Evolutionary conservation across 768 basidiomycete genomes (phyloP).

Genomic region (Gelatoporia subvermispora): DNA sequence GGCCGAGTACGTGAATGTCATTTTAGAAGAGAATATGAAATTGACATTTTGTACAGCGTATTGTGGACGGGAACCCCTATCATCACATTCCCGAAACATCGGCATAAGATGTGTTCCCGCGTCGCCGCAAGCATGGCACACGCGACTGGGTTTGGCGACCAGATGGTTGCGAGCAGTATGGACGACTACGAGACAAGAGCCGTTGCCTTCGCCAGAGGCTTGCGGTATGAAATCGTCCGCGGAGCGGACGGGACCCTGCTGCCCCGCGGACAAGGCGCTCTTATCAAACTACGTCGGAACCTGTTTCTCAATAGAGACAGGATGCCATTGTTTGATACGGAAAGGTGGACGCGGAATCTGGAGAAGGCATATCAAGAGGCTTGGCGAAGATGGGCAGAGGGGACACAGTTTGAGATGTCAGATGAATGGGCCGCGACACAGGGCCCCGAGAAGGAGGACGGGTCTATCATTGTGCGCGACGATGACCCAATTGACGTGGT

Average conservation of each 20-base stretch:
- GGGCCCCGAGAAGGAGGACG: slow-evolving; percentile 23
- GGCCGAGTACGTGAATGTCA: slow-evolving; percentile 34
- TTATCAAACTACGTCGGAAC: slow-evolving; percentile 35
- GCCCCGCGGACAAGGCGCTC: slow-evolving; percentile 27
- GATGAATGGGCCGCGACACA: slow-evolving; percentile 33
- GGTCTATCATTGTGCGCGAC: slow-evolving; percentile 26
- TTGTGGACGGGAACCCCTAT: slow-evolving; percentile 50
- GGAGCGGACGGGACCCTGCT: slow-evolving; percentile 14
- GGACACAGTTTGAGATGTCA: slow-evolving; percentile 31
- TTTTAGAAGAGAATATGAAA: not conserved
- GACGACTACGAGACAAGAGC: slow-evolving; percentile 45
- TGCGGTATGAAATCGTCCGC: slow-evolving; percentile 16
- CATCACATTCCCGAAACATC: slow-evolving; percentile 41
- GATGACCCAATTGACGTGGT: slow-evolving; percentile 17
- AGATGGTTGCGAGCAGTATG: slow-evolving; percentile 40
- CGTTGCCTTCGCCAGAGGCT: slow-evolving; percentile 32
- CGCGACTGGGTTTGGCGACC: slow-evolving; percentile 43
- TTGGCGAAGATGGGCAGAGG: slow-evolving; percentile 46
- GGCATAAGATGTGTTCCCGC: slow-evolving; percentile 46
- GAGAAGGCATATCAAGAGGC: slow-evolving; percentile 40
- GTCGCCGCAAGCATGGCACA: slow-evolving; percentile 44
- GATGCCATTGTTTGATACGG: slow-evolving; percentile 46
- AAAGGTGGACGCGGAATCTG: slow-evolving; percentile 41
- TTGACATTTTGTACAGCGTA: slow-evolving; percentile 29
- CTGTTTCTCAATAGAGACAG: slow-evolving; percentile 37